phyloP scores from a whole-genome alignment of 495 filamentous ascomycete species.

The Aspergillus hancockii region DNA sequence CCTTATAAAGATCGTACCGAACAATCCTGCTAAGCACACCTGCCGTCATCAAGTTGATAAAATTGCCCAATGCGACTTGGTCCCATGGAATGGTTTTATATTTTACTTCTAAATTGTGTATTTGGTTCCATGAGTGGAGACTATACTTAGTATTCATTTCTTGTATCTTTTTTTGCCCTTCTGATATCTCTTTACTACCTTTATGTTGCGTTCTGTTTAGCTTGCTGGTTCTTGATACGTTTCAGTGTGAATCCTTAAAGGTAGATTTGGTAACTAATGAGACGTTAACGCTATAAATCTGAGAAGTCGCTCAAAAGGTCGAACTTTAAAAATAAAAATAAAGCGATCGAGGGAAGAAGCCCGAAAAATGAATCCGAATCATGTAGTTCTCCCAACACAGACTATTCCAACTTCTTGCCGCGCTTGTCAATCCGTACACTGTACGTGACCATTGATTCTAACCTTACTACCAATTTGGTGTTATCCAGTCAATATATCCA shows the following conservation, averaged over 20 bases:
- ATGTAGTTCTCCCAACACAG: background rate
- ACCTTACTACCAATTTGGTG: background rate
- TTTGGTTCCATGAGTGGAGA: background rate
- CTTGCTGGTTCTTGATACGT: background rate
- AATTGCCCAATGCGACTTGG: conserved; percentile 9
- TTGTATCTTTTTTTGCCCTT: conserved; percentile 7
- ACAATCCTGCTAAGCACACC: conserved; percentile 8
- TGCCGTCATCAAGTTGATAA: background rate
- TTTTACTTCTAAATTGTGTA: conserved; percentile 12
- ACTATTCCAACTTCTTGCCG: background rate
- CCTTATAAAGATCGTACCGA: background rate
- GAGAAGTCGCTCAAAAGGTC: background rate
- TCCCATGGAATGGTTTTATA: conserved; percentile 9
- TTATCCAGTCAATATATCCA: background rate
- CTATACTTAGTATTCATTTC: conserved; percentile 8
- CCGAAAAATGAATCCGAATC: background rate
- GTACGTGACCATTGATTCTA: background rate
- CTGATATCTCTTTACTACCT: conserved; percentile 13
- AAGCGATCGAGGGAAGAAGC: background rate
- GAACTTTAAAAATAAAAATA: background rate
- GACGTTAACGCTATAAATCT: background rate
- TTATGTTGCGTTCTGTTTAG: conserved; percentile 6
- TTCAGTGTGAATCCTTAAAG: background rate
- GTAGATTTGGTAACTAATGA: background rate
- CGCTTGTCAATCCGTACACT: background rate